Base-by-base conservation (phyloP, 495 filamentous ascomycete genomes). In the Aspergillus leporis region DNA sequence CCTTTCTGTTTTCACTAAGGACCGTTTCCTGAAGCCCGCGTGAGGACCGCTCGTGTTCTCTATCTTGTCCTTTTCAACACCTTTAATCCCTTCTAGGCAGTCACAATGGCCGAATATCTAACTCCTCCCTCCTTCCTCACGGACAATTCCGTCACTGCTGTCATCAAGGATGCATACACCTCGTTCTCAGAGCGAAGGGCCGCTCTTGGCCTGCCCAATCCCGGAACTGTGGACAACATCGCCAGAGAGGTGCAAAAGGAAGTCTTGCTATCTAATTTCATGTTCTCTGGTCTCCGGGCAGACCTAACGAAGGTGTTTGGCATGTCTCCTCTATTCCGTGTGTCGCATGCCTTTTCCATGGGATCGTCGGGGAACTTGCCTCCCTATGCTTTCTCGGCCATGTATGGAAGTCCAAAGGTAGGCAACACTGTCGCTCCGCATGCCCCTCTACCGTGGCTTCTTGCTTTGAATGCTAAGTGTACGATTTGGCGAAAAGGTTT, bases 291-390 rank as follows among this genome's bases (percentile, higher is more conserved):
- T 56, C 83, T 99, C 70, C 89, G 92, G 62, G 95, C 94, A 68
- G 95, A 99, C 74, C 76, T 98, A 67, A 96, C 89, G 61, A 99
- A 97, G 83, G 87, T 90, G 64, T 93, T 97, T 78, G 90, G 91
- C 80, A 83, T 96, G 68, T 83, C 86, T 61, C 95, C 94, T 48
- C 78, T 98, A 66, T 99, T 99, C 83, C 93, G 97, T 74, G 88
- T 97, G 59, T 96, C 93, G 51, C 95, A 99, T 81, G 88, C 93
- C 53, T 94, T 99, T 71, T 85, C 93, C 31, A 91, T 97, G 86
- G 93, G 95, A 57, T 83, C 83, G 16, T 89, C 94, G 68, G 85
- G 87, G 51, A 80, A 77, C 60, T 76, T 93, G 71, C 90, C 91
- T 67, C 95, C 95, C 36, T 99, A 99, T 74, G 89, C 89, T 43